These are phyloP conservation scores for Nematodospora anomalae DNA, from an alignment of 1,139 yeast species.

Conservation along the genomic window DNA sequence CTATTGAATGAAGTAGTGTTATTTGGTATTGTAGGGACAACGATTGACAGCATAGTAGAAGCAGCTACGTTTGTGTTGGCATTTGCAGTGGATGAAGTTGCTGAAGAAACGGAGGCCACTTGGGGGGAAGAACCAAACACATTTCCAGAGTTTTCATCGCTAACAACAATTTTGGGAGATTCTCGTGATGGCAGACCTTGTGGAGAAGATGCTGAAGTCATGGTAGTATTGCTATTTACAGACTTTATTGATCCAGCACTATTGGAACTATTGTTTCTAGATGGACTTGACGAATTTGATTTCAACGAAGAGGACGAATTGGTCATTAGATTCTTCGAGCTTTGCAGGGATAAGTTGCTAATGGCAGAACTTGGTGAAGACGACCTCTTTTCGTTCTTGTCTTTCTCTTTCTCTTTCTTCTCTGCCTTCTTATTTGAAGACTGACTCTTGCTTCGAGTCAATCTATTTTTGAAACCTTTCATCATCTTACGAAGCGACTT, in stretches of 20 bases:
- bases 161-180: conserved; percentile 34
- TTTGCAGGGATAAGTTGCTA: conserved; percentile 22
- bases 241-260: conserved; percentile 33
- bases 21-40: conserved; percentile 6
- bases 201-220: conserved; percentile 17
- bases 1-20: background rate
- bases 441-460: conserved; percentile 46
- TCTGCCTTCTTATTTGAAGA: conserved; percentile 38
- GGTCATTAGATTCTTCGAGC: conserved; percentile 28
- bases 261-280: conserved; percentile 30
- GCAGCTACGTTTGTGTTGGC: conserved; percentile 10
- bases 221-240: conserved; percentile 15
- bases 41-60: conserved; percentile 12
- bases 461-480: conserved; percentile 53
- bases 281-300: conserved; percentile 30
- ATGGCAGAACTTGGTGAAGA: conserved; percentile 12
- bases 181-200: conserved; percentile 18
- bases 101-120: conserved; percentile 7
- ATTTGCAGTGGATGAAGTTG: conserved; percentile 10
- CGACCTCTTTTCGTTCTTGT: conserved; percentile 21
- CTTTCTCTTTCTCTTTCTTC: conserved; percentile 30
- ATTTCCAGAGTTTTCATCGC: conserved; percentile 14
- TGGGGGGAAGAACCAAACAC: conserved; percentile 14
- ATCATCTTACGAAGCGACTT: conserved; percentile 34
- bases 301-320: conserved; percentile 25